These are phyloP conservation scores for Arbutus unedo DNA, from an alignment of 148 eudicot species.

Conservation along the genomic window DNA sequence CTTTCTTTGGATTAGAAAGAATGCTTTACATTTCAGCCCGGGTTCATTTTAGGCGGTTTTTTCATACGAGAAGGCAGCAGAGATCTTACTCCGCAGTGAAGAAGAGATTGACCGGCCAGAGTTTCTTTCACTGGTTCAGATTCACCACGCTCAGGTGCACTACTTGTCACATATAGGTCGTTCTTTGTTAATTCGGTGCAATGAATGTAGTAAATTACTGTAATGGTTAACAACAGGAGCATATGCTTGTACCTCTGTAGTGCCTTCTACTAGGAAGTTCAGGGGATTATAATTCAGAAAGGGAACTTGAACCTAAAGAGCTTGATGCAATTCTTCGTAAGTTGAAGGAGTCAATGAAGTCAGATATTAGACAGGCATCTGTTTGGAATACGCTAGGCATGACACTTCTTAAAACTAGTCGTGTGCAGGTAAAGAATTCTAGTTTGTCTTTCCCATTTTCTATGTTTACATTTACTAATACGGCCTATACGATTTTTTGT, in stretches of 20 bases:
- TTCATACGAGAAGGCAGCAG: slow-evolving; percentile 87
- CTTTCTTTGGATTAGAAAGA: slow-evolving; percentile 1
- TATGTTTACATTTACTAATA: slow-evolving; percentile 22
- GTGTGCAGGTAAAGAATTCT: slow-evolving; percentile 57
- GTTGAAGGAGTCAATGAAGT: slow-evolving; percentile 67
- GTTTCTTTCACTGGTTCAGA: slow-evolving; percentile 80
- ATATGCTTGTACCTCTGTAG: slow-evolving; percentile 30
- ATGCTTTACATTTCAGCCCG: background rate
- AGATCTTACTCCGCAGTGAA: slow-evolving; percentile 79
- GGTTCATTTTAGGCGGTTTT: slow-evolving; percentile 51
- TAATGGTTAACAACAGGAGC: slow-evolving; percentile 1
- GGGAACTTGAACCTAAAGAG: slow-evolving; percentile 73
- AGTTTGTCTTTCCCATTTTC: background rate
- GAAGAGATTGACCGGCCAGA: slow-evolving; percentile 95
- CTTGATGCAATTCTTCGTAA: slow-evolving; percentile 69
- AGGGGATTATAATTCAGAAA: slow-evolving; percentile 56
- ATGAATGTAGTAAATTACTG: background rate
- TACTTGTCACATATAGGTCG: background rate
- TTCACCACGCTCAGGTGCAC: slow-evolving; percentile 94
- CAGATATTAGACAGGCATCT: slow-evolving; percentile 84
- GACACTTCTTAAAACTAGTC: slow-evolving; percentile 77
- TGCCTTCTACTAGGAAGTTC: slow-evolving; percentile 83
- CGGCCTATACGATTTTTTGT: slow-evolving; percentile 24
- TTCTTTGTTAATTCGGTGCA: slow-evolving; percentile 6
- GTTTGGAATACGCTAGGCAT: slow-evolving; percentile 94